These are phyloP conservation scores for Syzygium aromaticum DNA, from an alignment of 345 rosid species.

Conservation along the genomic window DNA sequence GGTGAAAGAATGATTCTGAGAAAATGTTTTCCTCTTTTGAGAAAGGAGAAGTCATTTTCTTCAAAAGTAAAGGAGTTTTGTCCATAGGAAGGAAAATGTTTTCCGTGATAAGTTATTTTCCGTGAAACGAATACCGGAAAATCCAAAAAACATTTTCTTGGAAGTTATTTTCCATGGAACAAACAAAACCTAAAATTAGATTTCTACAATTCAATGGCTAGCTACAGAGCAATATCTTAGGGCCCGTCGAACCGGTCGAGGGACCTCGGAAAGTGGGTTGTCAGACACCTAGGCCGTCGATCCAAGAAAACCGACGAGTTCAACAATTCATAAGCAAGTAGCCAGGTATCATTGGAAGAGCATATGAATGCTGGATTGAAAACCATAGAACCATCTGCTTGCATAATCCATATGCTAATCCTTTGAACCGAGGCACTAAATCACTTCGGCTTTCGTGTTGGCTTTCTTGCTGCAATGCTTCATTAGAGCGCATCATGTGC, in stretches of 20 bases:
- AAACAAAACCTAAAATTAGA: not conserved
- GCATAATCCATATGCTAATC: not conserved
- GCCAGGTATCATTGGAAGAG: not conserved
- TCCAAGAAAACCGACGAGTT: not conserved
- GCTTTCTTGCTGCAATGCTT: not conserved
- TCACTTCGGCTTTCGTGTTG: not conserved
- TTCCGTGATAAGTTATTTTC: too few relatives aligned
- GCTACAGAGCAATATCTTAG: not conserved
- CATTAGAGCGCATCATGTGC: conserved; percentile 22
- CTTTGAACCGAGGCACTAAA: not conserved
- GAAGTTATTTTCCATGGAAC: too few relatives aligned
- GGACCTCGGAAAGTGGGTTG: not conserved
- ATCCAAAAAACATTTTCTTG: too few relatives aligned
- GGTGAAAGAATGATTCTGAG: too few relatives aligned
- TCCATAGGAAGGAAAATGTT: too few relatives aligned
- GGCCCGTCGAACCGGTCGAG: not conserved
- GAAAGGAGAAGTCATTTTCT: too few relatives aligned
- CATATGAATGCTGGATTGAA: not conserved
- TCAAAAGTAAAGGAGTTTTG: too few relatives aligned
- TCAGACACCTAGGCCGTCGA: not conserved
- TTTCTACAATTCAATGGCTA: not conserved
- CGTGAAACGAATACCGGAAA: too few relatives aligned
- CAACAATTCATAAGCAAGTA: not conserved
- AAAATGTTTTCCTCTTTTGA: too few relatives aligned
- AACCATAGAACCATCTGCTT: not conserved